Conservation (phyloP, 345 rosid species). For the Citropsis articulata region DNA sequence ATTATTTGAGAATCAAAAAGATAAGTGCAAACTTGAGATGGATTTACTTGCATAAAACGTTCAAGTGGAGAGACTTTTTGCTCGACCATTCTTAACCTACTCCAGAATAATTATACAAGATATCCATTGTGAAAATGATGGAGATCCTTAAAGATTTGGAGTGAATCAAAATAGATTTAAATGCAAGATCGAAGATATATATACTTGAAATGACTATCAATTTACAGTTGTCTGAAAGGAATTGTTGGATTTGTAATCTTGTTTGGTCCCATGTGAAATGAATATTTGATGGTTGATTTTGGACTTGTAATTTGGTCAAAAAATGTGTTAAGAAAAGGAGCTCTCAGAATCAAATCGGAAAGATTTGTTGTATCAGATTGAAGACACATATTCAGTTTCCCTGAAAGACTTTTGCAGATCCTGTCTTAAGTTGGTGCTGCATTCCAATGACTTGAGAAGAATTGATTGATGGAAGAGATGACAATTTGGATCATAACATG, state of each 20-base stretch:
- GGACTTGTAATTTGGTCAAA: background rate
- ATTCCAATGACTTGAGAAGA: background rate
- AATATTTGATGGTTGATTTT: no score
- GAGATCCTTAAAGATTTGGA: background rate
- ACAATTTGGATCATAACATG: no score
- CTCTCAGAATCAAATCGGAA: background rate
- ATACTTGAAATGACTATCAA: background rate
- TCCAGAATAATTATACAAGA: background rate
- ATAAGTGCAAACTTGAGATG: no score
- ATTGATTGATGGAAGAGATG: no score
- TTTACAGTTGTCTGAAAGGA: background rate
- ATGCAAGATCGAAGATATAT: no score
- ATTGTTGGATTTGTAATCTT: background rate
- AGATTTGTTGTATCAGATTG: background rate
- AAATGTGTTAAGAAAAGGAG: background rate
- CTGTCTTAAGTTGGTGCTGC: background rate
- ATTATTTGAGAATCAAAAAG: no score
- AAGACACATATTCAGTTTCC: background rate
- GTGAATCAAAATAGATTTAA: background rate
- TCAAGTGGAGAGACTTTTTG: no score
- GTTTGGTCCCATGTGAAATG: background rate
- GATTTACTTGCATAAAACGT: no score
- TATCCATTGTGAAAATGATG: background rate
- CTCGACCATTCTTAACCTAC: no score
- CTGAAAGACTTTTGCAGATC: background rate